Conservation (phyloP, 306 rosid species). For the Sphenostylis stenocarpa region DNA sequence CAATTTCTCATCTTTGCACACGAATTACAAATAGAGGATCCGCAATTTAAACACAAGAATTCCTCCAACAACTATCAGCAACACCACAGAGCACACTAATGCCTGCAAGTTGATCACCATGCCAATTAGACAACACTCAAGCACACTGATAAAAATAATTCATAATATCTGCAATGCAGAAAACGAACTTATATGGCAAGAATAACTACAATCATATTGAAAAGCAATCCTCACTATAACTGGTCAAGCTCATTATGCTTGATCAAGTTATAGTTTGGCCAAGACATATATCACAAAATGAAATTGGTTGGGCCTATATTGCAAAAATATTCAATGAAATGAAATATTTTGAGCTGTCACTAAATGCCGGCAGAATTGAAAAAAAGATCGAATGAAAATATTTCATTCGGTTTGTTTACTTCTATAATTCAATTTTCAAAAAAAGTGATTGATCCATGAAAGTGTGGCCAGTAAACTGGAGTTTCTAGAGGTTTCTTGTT, state of each 20-base stretch:
- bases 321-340: neutral
- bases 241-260: neutral
- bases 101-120: constrained; percentile 66
- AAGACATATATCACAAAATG: neutral
- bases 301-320: neutral
- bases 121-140: constrained; percentile 19
- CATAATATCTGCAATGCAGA: constrained; percentile 1
- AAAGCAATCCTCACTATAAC: constrained; percentile 5
- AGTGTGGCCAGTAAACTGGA: neutral
- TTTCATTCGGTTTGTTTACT: neutral
- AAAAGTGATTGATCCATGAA: constrained; percentile 1
- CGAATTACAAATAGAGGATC: constrained; percentile 22
- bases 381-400: neutral
- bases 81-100: constrained; percentile 50
- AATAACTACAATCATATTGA: constrained; percentile 10
- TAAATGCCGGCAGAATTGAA: neutral
- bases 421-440: constrained; percentile 1
- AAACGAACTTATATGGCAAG: neutral
- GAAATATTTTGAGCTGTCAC: neutral
- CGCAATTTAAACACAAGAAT: constrained; percentile 45
- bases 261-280: neutral
- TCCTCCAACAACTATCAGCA: constrained; percentile 54
- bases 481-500: constrained; percentile 6
- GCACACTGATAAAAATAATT: neutral
- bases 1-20: constrained; percentile 12